Percentiles rank a stretch among this genome's conserved stretches.
These are phyloP conservation scores for Zostera marina DNA, from an alignment of 116 monocot species.

Conservation along the genomic window DNA sequence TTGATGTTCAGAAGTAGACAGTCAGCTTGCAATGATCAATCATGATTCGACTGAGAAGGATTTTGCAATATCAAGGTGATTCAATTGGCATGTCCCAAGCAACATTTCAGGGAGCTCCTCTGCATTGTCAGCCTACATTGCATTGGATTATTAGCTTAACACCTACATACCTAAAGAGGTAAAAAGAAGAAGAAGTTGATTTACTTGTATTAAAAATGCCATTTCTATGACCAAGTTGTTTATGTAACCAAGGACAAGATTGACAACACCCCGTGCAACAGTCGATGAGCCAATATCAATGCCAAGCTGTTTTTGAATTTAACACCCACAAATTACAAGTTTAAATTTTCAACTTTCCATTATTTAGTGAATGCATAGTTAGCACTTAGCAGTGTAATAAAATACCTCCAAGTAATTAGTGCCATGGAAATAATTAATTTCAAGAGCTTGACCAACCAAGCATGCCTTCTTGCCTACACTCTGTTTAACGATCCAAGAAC, in stretches of 20 bases:
- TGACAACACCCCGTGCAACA: conserved; percentile 86
- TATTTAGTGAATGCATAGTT: not conserved
- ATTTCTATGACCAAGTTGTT: conserved; percentile 84
- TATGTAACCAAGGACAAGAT: conserved; percentile 76
- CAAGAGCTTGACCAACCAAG: conserved; percentile 78
- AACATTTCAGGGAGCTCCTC: conserved; percentile 63
- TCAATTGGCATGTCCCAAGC: conserved; percentile 57
- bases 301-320: conserved; percentile 51
- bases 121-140: conserved; percentile 27
- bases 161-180: not conserved
- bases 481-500: conserved; percentile 92
- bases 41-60: conserved; percentile 9
- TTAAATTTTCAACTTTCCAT: no score
- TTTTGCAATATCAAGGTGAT: conserved; percentile 48
- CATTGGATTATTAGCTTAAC: not conserved
- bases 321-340: no score
- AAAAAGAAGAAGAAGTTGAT: not conserved
- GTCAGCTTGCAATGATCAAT: not conserved
- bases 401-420: conserved; percentile 76
- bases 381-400: not conserved
- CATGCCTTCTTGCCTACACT: conserved; percentile 95
- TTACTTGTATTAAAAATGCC: conserved; percentile 84
- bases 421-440: conserved; percentile 74
- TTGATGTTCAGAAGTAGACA: no score
- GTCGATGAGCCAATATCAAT: conserved; percentile 90